Evolutionary conservation across 1,139 yeast genomes (phyloP).

Genomic region (Chernovozyma aurita): DNA sequence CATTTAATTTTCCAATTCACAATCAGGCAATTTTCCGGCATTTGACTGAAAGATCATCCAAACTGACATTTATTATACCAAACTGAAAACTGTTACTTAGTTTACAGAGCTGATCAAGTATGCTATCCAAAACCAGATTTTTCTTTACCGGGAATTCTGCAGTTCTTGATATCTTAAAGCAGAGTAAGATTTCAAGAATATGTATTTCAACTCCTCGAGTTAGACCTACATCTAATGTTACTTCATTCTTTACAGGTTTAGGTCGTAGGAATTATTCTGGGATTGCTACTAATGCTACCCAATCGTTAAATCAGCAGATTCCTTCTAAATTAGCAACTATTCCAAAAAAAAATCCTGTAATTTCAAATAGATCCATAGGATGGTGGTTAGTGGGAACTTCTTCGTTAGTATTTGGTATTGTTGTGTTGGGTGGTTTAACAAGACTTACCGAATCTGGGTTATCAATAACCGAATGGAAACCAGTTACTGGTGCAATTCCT

Average conservation of each 20-base stretch:
- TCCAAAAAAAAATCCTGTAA: conserved; percentile 8
- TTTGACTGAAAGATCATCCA: too few relatives aligned
- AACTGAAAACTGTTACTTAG: too few relatives aligned
- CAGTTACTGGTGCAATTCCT: conserved; percentile 92
- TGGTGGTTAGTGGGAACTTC: conserved; percentile 92
- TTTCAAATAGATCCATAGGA: conserved; percentile 58
- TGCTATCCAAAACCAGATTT: conserved; percentile 38
- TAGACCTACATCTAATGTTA: not conserved
- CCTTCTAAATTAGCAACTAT: not conserved
- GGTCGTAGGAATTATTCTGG: conserved; percentile 1
- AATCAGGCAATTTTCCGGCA: too few relatives aligned
- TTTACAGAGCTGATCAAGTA: too few relatives aligned
- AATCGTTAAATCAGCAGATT: not conserved
- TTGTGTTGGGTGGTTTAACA: conserved; percentile 93
- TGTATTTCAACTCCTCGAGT: not conserved
- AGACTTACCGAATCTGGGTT: conserved; percentile 93
- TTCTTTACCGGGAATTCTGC: conserved; percentile 41
- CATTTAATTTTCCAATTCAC: too few relatives aligned
- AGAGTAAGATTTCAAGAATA: conserved; percentile 15
- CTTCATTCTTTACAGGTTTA: not conserved
- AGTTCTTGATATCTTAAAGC: conserved; percentile 28
- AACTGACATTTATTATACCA: too few relatives aligned
- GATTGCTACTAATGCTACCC: not conserved
- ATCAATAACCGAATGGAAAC: conserved; percentile 97
- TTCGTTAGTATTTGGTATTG: conserved; percentile 88